phyloP scores from a whole-genome alignment of 208 protist genomes.

The Crithidia brevicula region DNA sequence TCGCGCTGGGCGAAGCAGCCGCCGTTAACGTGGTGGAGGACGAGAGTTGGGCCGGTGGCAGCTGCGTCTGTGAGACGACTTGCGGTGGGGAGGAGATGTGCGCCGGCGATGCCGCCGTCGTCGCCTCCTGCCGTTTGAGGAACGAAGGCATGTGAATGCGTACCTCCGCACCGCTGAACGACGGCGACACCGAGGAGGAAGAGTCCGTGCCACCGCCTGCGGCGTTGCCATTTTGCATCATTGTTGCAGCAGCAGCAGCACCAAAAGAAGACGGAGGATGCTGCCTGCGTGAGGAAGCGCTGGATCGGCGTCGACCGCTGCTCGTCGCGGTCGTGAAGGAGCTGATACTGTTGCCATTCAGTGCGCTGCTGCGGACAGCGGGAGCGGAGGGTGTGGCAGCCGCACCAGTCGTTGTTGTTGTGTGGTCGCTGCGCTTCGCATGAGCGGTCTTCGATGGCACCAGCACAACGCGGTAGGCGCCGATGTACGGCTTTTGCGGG shows the following conservation, averaged over 20 bases:
- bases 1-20: not conserved
- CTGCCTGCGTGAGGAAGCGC: too few relatives aligned
- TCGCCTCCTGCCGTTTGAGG: not conserved
- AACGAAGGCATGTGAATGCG: constrained; percentile 12
- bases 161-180: not conserved
- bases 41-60: not conserved
- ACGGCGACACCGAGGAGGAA: not conserved
- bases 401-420: not conserved
- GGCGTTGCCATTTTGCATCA: too few relatives aligned
- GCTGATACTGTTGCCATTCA: too few relatives aligned
- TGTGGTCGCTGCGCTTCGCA: not conserved
- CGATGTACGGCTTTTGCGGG: constrained; percentile 6
- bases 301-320: too few relatives aligned
- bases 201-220: too few relatives aligned
- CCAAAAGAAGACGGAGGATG: not conserved
- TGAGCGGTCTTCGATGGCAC: not conserved
- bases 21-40: too few relatives aligned
- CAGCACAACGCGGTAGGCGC: constrained; percentile 14
- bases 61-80: constrained; percentile 1
- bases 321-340: too few relatives aligned
- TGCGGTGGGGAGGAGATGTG: not conserved
- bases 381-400: not conserved
- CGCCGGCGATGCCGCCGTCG: not conserved
- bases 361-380: too few relatives aligned
- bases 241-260: not conserved